Evolutionary conservation across 2,329 filamentous ascomycete genomes (phyloP), one percentile per base, ranked within the genome.

Genomic region (Sordariomycetes sp.): DNA sequence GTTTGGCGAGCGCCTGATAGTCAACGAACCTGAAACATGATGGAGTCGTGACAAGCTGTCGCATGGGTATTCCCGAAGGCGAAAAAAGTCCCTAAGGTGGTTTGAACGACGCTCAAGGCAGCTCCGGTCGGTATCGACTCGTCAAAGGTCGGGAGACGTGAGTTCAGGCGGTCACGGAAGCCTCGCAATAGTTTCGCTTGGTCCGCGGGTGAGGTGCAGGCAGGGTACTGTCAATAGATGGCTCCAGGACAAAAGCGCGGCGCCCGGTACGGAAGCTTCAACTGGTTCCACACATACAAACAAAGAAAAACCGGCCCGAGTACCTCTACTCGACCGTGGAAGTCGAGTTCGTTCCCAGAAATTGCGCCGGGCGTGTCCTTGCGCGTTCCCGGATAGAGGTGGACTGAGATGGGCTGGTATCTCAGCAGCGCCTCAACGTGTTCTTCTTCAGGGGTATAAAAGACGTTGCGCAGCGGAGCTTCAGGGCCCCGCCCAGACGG

Each of bases 11-110:
- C 17, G n/a, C 20, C 45, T 50, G 45, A 22, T n/a, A 24, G 2
- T 24, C 45, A 50, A 57, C 54, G 25, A 50, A 61, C 62, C 60
- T 63, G 62, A 59, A 63, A 63, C 62, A 63, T 62, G 48, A 20
- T 53, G 42, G 24, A 36, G 20, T 50, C n/a, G 45, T 20, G 45
- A 50, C 20, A 50, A 20, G 45, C 13, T 20, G 45, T 50, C 45
- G 45, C 45, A 24, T 22, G 22, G 54, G 17, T 35, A 56, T n/a
- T 24, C 35, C 25, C 10, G 45, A 20, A 48, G 45, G n/a, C 22
- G 22, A 24, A 20, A 20, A 20, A 20, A 7, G 8, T 22, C 45
- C 7, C 4, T 15, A 45, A 45, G 13, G n/a, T n/a, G 39, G 39
- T 17, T n/a, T n/a, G n/a, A 45, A 24, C 17, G 20, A 22, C 5